Evolutionary conservation across 75 land plant genomes (phyloP).

Genomic region (Azolla pinnata): DNA sequence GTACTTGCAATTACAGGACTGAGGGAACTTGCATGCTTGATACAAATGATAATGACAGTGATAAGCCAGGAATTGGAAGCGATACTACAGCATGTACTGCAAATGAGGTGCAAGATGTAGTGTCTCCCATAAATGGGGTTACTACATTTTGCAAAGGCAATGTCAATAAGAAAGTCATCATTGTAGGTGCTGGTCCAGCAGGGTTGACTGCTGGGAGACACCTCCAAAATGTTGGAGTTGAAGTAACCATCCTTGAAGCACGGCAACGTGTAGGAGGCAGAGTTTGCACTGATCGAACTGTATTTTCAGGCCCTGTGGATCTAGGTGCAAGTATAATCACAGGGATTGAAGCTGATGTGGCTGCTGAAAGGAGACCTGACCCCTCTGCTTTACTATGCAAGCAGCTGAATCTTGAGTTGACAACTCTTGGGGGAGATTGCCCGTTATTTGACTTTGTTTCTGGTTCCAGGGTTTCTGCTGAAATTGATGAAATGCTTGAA

Average conservation of each 20-base stretch:
- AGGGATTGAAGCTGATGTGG: slow-evolving; percentile 92
- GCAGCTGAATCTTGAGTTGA: slow-evolving; percentile 83
- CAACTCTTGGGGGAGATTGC: slow-evolving; percentile 83
- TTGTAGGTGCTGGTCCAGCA: slow-evolving; percentile 94
- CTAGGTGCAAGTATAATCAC: slow-evolving; percentile 98
- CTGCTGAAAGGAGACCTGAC: slow-evolving; percentile 83
- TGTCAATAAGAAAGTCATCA: slow-evolving; percentile 35
- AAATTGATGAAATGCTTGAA: slow-evolving; percentile 87
- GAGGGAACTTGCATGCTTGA: too few relatives aligned
- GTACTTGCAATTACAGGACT: too few relatives aligned
- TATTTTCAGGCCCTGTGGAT: slow-evolving; percentile 94
- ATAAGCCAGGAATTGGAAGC: too few relatives aligned
- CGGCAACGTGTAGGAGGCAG: slow-evolving; percentile 88
- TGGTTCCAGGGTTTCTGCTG: slow-evolving; percentile 69
- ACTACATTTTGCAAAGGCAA: too few relatives aligned
- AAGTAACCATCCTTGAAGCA: slow-evolving; percentile 76
- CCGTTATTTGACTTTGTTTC: slow-evolving; percentile 86
- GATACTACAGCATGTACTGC: neutral
- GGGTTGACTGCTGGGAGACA: slow-evolving; percentile 90
- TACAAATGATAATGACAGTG: too few relatives aligned
- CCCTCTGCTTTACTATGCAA: slow-evolving; percentile 85
- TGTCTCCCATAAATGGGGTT: slow-evolving; percentile 14
- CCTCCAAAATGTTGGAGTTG: slow-evolving; percentile 66
- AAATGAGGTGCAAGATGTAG: slow-evolving; percentile 1
- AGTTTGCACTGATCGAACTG: slow-evolving; percentile 69